Conservation (phyloP, 352 stramenopile species). For the Thalassiosira gravida region DNA sequence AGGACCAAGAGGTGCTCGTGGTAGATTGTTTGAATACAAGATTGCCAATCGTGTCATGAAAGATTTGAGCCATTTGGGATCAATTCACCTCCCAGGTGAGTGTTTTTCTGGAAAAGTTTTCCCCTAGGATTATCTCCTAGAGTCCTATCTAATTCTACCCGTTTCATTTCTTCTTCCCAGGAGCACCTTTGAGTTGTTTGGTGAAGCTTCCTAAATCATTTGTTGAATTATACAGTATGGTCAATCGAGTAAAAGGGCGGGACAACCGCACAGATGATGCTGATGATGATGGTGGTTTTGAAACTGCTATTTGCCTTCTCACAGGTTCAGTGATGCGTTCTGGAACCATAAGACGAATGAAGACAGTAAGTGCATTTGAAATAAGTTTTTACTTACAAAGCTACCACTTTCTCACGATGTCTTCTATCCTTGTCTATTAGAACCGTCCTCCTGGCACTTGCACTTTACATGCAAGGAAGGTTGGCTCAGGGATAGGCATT, state of each 20-base stretch:
- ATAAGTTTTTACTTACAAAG: too few relatives aligned
- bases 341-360: conserved; percentile 58
- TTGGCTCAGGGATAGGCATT: too few relatives aligned
- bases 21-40: too few relatives aligned
- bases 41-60: too few relatives aligned
- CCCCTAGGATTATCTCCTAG: background rate
- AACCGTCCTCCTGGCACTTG: too few relatives aligned
- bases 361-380: conserved; percentile 46
- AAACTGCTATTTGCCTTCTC: conserved; percentile 86
- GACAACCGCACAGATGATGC: conserved; percentile 69
- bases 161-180: conserved; percentile 19
- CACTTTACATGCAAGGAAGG: too few relatives aligned
- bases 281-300: conserved; percentile 66
- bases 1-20: too few relatives aligned
- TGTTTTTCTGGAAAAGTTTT: too few relatives aligned
- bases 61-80: too few relatives aligned
- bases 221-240: conserved; percentile 84
- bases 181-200: conserved; percentile 58
- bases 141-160: background rate
- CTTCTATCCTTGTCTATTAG: too few relatives aligned
- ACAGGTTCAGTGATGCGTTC: conserved; percentile 84
- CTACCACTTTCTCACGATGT: too few relatives aligned
- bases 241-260: conserved; percentile 82
- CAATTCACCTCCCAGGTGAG: too few relatives aligned
- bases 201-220: conserved; percentile 83